Percentiles rank a stretch among this genome's conserved stretches.
Evolutionary conservation across 2,329 filamentous ascomycete species (phyloP).

Genomic region (Aspergillus fructus): DNA sequence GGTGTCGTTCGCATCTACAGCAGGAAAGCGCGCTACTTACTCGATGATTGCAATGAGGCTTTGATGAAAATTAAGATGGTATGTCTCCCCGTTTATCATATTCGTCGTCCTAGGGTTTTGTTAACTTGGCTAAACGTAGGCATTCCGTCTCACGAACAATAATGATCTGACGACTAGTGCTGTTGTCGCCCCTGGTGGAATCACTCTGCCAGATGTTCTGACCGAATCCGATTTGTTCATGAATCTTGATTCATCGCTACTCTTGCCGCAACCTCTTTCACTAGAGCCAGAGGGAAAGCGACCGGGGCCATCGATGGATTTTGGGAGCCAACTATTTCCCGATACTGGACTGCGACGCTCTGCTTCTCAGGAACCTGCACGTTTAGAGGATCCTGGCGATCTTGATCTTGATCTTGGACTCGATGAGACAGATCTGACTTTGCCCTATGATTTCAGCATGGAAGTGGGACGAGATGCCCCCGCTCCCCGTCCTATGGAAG

Average conservation of each 20-base stretch:
- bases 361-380: conserved; percentile 51
- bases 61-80: conserved; percentile 99
- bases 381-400: conserved; percentile 55
- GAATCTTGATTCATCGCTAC: conserved; percentile 76
- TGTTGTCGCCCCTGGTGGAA: conserved; percentile 75
- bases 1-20: conserved; percentile 98
- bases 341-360: conserved; percentile 55
- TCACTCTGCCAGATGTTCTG: conserved; percentile 87
- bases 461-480: conserved; percentile 90
- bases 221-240: conserved; percentile 91
- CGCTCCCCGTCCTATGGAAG: conserved; percentile 60
- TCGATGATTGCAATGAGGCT: conserved; percentile 97
- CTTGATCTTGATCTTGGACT: conserved; percentile 71
- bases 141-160: conserved; percentile 90
- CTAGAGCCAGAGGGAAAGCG: conserved; percentile 37
- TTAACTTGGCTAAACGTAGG: conserved; percentile 56
- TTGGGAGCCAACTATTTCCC: conserved; percentile 77
- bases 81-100: conserved; percentile 23
- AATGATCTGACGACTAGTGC: conserved; percentile 83
- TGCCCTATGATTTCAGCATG: conserved; percentile 66
- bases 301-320: conserved; percentile 47
- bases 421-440: conserved; percentile 57
- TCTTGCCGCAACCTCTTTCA: conserved; percentile 70
- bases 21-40: conserved; percentile 89
- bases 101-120: neutral